A percentile compares a stretch with the other conserved stretches of the same genome.
Conservation (phyloP, 495 filamentous ascomycete genomes). For the Bacidia gigantensis region DNA sequence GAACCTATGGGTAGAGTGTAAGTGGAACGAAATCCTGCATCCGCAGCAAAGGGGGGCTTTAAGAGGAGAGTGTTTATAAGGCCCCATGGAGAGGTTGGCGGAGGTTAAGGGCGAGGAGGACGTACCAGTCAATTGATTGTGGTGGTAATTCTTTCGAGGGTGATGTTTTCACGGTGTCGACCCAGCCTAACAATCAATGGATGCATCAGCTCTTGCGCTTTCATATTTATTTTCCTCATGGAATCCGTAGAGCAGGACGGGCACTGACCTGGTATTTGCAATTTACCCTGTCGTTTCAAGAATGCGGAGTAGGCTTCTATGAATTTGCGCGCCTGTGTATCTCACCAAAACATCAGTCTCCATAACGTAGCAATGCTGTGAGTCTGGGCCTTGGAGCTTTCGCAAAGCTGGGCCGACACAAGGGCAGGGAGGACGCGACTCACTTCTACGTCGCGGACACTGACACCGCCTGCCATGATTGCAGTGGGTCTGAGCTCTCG, state of each 20-base stretch:
- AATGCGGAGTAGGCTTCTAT: constrained; percentile 89
- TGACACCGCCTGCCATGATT: constrained; percentile 63
- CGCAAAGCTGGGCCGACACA: constrained; percentile 4
- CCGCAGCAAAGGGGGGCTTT: too few species aligned
- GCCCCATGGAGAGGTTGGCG: neutral
- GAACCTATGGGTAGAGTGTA: constrained; percentile 42
- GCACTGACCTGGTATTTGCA: constrained; percentile 73
- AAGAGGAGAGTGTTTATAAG: constrained; percentile 7
- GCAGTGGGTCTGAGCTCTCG: constrained; percentile 31
- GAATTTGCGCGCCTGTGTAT: constrained; percentile 77
- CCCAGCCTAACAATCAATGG: constrained; percentile 56
- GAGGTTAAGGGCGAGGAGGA: constrained; percentile 6
- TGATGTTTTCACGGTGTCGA: constrained; percentile 97
- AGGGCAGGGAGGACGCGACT: constrained; percentile 30
- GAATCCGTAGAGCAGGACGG: too few species aligned
- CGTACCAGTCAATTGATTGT: constrained; percentile 85
- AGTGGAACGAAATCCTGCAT: too few species aligned
- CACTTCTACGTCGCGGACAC: constrained; percentile 85
- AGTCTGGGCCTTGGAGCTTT: neutral
- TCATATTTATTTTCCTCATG: neutral
- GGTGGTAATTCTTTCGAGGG: constrained; percentile 91
- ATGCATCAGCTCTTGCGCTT: neutral
- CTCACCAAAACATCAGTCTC: constrained; percentile 15
- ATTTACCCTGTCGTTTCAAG: constrained; percentile 97
- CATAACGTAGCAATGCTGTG: neutral